Percentiles rank a stretch among this genome's conserved stretches.
phyloP scores from a whole-genome alignment of 2,329 filamentous ascomycete species.

The Hymenoscyphus fraxineus region DNA sequence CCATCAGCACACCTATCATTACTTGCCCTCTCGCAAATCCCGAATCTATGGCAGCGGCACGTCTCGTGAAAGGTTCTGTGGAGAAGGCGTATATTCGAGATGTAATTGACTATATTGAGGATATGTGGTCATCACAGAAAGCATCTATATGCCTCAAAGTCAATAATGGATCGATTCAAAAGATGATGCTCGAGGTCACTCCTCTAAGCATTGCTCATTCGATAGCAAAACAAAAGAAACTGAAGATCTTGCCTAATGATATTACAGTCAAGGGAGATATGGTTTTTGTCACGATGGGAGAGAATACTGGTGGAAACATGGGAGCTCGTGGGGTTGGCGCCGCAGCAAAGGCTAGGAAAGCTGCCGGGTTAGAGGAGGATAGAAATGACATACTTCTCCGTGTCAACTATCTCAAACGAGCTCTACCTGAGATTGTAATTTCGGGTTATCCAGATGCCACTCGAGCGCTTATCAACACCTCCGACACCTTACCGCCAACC shows the following conservation, averaged over 20 bases:
- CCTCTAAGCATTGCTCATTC: constrained; percentile 69
- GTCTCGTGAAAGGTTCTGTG: constrained; percentile 86
- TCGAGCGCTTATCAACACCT: constrained; percentile 84
- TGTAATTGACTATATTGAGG: constrained; percentile 74
- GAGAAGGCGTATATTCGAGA: constrained; percentile 92
- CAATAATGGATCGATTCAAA: constrained; percentile 72
- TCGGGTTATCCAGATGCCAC: constrained; percentile 83
- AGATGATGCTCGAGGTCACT: constrained; percentile 76
- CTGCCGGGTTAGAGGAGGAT: constrained; percentile 44
- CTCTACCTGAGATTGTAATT: constrained; percentile 78
- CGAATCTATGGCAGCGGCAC: constrained; percentile 71
- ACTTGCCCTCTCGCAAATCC: constrained; percentile 78
- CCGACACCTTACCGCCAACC: constrained; percentile 54
- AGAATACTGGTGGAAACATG: constrained; percentile 46
- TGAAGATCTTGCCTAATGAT: constrained; percentile 68
- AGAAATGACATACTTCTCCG: constrained; percentile 67
- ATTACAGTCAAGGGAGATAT: constrained; percentile 58
- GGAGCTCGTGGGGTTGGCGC: constrained; percentile 20
- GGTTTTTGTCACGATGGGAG: constrained; percentile 68
- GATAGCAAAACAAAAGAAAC: constrained; percentile 76
- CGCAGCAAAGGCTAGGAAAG: constrained; percentile 27
- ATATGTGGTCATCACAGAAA: constrained; percentile 76
- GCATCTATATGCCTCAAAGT: constrained; percentile 78
- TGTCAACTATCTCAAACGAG: constrained; percentile 79
- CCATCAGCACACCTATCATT: constrained; percentile 92